These are phyloP conservation scores for Iris macrosiphon DNA, from an alignment of 106 monocot genomes.

Conservation along the genomic window DNA sequence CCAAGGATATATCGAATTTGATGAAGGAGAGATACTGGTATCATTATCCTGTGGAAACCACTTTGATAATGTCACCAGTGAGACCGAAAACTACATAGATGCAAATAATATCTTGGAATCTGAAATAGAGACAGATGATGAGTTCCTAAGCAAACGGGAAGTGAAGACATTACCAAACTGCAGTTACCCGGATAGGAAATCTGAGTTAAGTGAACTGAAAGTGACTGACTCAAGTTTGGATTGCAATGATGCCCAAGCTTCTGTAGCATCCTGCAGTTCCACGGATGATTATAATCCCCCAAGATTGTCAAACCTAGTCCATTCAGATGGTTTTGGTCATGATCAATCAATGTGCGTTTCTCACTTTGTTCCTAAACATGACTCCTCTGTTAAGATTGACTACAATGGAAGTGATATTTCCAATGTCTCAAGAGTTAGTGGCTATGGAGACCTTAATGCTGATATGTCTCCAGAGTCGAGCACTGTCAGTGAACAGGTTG, in stretches of 20 bases:
- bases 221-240: slow-evolving; percentile 9
- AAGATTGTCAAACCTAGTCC: slow-evolving; percentile 11
- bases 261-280: slow-evolving; percentile 8
- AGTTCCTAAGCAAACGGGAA: slow-evolving; percentile 27
- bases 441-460: slow-evolving; percentile 5
- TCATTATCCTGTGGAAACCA: slow-evolving; percentile 13
- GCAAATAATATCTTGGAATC: slow-evolving; percentile 62
- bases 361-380: background rate
- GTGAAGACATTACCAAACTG: slow-evolving; percentile 15
- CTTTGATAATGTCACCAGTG: slow-evolving; percentile 45
- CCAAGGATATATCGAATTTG: slow-evolving; percentile 21
- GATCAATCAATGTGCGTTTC: background rate
- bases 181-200: slow-evolving; percentile 13
- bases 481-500: slow-evolving; percentile 8
- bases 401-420: slow-evolving; percentile 6
- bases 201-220: background rate
- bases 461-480: slow-evolving; percentile 8
- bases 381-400: slow-evolving; percentile 11
- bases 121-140: slow-evolving; percentile 55
- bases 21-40: slow-evolving; percentile 8
- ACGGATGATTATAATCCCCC: slow-evolving; percentile 5
- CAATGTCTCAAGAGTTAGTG: slow-evolving; percentile 1
- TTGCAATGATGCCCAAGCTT: slow-evolving; percentile 11
- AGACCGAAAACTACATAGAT: slow-evolving; percentile 73
- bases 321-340: slow-evolving; percentile 7